Base-by-base conservation (phyloP, 352 stramenopile species). In the Phytophthora cactorum region DNA sequence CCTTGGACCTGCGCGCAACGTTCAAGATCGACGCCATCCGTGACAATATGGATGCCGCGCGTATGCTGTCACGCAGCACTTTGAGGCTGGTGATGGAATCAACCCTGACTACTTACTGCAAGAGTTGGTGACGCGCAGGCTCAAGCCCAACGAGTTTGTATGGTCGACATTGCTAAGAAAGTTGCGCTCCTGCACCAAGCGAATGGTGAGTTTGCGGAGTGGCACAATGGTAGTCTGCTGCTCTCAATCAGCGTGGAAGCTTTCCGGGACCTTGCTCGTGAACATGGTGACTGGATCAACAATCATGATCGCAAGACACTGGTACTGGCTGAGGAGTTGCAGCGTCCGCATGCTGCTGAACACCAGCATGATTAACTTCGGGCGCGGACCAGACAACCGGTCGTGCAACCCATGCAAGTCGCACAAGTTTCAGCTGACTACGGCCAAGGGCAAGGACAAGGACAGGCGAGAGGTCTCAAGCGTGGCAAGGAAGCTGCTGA, bases 1-100 rank as follows among this genome's bases (percentile, higher is more conserved):
- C 28, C 2, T 36, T 52, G 32, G 8, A 56, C 32, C 46, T 56
- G 36, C 46, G 46, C 12, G 29, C 46, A 3, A 55, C 36, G 8
- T 51, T 63, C 46, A 64, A 55, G 36, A 14, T 64, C 4, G 57
- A 64, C 27, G 46, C 57, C 10, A 27, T 64, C 5, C 22, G n/a
- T 5, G 46, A 64, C 45, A 28, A 51, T 11, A 57, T 57, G 34
- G 39, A 63, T 8, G 27, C 46, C 36, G 22, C 57, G 28, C 56
- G 22, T 22, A n/a, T 49, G 45, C 44, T 54, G 44, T 63, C 12
- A 45, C 46, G 17, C 28, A 53, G 11, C 44, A 54, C 44, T 63
- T 63, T 50, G 45, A 52, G 5, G 45, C 31, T 5, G 44, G 44
- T 11, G 45, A 55, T 45, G 44, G 45, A 6, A 53, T 63, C 7